Percentiles rank a stretch among this genome's conserved stretches.
These are phyloP conservation scores for Hyparrhenia diplandra DNA, from an alignment of 176 grass and related monocot species.

Conservation along the genomic window DNA sequence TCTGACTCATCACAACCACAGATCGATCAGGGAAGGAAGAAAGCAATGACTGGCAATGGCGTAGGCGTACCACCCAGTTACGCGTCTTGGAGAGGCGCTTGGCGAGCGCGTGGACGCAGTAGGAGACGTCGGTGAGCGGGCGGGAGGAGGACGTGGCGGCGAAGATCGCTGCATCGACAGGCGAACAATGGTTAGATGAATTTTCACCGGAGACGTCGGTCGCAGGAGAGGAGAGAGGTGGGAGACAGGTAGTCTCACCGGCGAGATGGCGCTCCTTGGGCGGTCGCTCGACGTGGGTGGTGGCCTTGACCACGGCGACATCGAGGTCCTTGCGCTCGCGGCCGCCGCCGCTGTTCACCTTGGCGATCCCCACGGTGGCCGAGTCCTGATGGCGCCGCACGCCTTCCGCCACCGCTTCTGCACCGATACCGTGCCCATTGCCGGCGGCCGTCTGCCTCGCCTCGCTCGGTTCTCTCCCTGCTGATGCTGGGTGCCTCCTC, in stretches of 20 bases:
- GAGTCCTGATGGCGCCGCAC: slow-evolving; percentile 90
- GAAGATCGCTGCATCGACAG: slow-evolving; percentile 51
- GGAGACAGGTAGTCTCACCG: slow-evolving; percentile 29
- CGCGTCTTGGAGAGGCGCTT: slow-evolving; percentile 81
- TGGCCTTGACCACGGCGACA: slow-evolving; percentile 93
- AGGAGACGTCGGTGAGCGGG: slow-evolving; percentile 75
- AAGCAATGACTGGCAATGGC: not conserved
- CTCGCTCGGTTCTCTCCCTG: too few species aligned
- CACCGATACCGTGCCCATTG: slow-evolving; percentile 37
- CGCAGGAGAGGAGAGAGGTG: not conserved
- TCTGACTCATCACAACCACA: too few species aligned
- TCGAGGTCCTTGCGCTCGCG: slow-evolving; percentile 60
- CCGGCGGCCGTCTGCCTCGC: too few species aligned
- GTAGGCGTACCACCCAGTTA: slow-evolving; percentile 82
- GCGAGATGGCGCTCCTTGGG: slow-evolving; percentile 87
- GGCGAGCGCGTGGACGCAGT: slow-evolving; percentile 70
- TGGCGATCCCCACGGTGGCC: slow-evolving; percentile 74
- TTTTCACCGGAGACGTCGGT: not conserved
- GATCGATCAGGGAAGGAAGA: not conserved
- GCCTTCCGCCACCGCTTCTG: slow-evolving; percentile 90
- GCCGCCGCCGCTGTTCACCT: slow-evolving; percentile 51
- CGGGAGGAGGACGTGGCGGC: slow-evolving; percentile 43
- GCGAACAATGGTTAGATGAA: not conserved
- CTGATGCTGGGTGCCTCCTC: too few species aligned
- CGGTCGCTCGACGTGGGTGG: slow-evolving; percentile 78